Conservation (phyloP, 1,284 basidiomycete genomes). For the Ustilago trichophora region DNA sequence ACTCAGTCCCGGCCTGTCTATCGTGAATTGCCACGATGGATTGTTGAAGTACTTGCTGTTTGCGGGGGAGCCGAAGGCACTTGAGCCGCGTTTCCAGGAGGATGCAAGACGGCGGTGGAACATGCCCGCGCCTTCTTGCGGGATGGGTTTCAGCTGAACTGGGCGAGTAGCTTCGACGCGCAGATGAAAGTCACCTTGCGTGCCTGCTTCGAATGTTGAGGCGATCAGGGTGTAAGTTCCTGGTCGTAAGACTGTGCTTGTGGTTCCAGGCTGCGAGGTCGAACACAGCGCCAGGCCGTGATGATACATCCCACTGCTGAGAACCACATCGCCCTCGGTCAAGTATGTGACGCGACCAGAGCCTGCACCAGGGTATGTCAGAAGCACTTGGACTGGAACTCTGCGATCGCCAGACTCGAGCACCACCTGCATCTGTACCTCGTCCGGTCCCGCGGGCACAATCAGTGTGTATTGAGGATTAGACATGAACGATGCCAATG, state of each 20-base stretch:
- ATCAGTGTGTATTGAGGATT: constrained; percentile 87
- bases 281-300: constrained; percentile 78
- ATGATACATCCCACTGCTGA: constrained; percentile 81
- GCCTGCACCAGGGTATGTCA: constrained; percentile 66
- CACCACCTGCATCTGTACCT: constrained; percentile 68
- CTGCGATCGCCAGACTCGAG: constrained; percentile 73
- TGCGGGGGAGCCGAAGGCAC: constrained; percentile 75
- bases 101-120: constrained; percentile 76
- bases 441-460: constrained; percentile 1
- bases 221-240: constrained; percentile 83
- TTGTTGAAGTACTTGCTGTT: constrained; percentile 75
- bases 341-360: constrained; percentile 70
- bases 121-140: constrained; percentile 90
- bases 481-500: constrained; percentile 80
- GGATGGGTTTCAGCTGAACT: constrained; percentile 66
- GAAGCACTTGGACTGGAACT: constrained; percentile 78
- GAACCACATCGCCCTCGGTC: constrained; percentile 75
- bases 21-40: constrained; percentile 74
- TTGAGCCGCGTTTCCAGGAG: constrained; percentile 70
- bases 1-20: constrained; percentile 1
- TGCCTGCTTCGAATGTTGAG: constrained; percentile 81
- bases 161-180: constrained; percentile 72
- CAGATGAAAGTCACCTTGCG: constrained; percentile 75
- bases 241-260: too few relatives aligned
- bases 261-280: too few relatives aligned